Percentiles rank a stretch among this genome's conserved stretches.
Conservation (phyloP, 805 yeast species). For the Pichia heedii region DNA sequence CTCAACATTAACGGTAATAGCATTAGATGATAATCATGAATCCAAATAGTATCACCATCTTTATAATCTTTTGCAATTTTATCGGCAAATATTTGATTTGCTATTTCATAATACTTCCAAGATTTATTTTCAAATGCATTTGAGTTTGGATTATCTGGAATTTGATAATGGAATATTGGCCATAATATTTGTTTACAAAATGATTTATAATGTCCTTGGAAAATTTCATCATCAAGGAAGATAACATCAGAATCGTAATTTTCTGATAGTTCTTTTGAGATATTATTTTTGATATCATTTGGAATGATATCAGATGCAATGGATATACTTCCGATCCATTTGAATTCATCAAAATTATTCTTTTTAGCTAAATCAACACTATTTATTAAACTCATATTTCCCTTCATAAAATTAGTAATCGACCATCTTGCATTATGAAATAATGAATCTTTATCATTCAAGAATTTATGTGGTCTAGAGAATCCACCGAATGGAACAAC, state of each 20-base stretch:
- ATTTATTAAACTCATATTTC: slow-evolving; percentile 83
- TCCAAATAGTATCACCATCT: slow-evolving; percentile 76
- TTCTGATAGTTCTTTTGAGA: slow-evolving; percentile 36
- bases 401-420: slow-evolving; percentile 57
- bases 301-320: slow-evolving; percentile 85
- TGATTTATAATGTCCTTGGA: slow-evolving; percentile 84
- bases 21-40: slow-evolving; percentile 88
- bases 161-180: slow-evolving; percentile 92
- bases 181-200: slow-evolving; percentile 92
- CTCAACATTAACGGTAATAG: slow-evolving; percentile 82
- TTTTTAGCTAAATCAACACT: slow-evolving; percentile 61
- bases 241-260: slow-evolving; percentile 58
- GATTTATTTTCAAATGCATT: slow-evolving; percentile 94
- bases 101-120: slow-evolving; percentile 71
- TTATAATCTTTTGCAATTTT: slow-evolving; percentile 58
- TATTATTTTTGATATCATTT: slow-evolving; percentile 40
- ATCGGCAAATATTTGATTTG: slow-evolving; percentile 77
- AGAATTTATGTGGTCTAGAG: slow-evolving; percentile 46
- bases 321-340: slow-evolving; percentile 89
- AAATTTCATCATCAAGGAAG: slow-evolving; percentile 66
- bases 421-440: slow-evolving; percentile 64
- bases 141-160: slow-evolving; percentile 89
- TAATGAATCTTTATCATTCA: slow-evolving; percentile 34
- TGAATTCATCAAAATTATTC: slow-evolving; percentile 28
- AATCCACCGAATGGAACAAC: slow-evolving; percentile 68